These are phyloP conservation scores for Athelia psychrophila DNA, from an alignment of 1,284 basidiomycete species.

Conservation along the genomic window DNA sequence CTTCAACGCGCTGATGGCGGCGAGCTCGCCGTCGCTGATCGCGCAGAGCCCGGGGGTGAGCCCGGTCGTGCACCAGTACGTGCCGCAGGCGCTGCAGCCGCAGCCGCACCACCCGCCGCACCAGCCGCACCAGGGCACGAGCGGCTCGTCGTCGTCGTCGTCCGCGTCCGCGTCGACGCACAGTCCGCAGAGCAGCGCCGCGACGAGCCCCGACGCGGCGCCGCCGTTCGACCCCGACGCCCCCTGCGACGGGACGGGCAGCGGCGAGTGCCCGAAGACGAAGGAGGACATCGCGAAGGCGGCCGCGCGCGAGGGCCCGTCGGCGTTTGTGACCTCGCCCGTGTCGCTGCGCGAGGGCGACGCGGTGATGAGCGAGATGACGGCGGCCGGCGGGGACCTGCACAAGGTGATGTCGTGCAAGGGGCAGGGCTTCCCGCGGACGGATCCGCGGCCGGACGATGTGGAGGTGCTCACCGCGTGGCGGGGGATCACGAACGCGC, in stretches of 20 bases:
- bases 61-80: constrained; percentile 53
- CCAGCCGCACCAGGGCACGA: neutral
- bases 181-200: neutral
- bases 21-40: constrained; percentile 34
- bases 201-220: neutral
- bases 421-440: constrained; percentile 57
- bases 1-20: constrained; percentile 40
- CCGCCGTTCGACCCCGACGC: too few relatives aligned
- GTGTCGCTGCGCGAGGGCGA: constrained; percentile 27
- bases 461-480: constrained; percentile 75
- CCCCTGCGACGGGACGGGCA: constrained; percentile 18
- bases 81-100: too few relatives aligned
- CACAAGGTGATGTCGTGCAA: constrained; percentile 60
- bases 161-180: constrained; percentile 19
- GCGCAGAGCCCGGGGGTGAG: constrained; percentile 34
- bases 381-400: constrained; percentile 21
- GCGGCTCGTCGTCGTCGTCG: constrained; percentile 9
- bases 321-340: constrained; percentile 40
- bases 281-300: constrained; percentile 48
- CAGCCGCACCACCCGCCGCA: too few relatives aligned
- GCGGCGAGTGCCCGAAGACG: constrained; percentile 13
- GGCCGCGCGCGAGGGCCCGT: constrained; percentile 47
- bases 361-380: constrained; percentile 24
- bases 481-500: constrained; percentile 68
- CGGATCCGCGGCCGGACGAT: constrained; percentile 65